phyloP scores from a whole-genome alignment of 2,329 filamentous ascomycete species.

The Pochonia chlamydosporia region DNA sequence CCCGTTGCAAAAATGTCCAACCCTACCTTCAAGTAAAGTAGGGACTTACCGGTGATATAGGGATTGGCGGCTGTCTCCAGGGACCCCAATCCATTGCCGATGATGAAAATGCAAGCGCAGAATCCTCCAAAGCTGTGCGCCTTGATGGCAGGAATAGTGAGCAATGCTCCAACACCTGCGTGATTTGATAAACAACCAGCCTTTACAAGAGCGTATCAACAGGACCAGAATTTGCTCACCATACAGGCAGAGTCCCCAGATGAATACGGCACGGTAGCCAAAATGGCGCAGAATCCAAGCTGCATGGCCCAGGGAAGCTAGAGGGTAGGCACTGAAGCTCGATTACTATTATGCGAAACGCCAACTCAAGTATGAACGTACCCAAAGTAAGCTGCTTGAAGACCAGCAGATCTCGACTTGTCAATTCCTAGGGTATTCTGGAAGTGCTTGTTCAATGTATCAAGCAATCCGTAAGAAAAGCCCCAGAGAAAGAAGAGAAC shows the following conservation, averaged over 20 bases:
- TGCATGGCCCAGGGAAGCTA: slow-evolving; percentile 61
- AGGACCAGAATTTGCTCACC: slow-evolving; percentile 33
- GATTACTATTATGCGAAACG: slow-evolving; percentile 26
- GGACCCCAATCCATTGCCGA: slow-evolving; percentile 66
- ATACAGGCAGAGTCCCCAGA: slow-evolving; percentile 62
- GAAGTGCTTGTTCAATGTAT: slow-evolving; percentile 47
- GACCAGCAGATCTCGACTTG: slow-evolving; percentile 37
- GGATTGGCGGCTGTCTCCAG: slow-evolving; percentile 76
- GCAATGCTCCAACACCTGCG: slow-evolving; percentile 39
- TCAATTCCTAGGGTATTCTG: slow-evolving; percentile 39
- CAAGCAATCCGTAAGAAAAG: slow-evolving; percentile 39
- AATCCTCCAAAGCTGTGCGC: slow-evolving; percentile 67
- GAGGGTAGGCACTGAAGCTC: slow-evolving; percentile 54
- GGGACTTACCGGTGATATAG: slow-evolving; percentile 50
- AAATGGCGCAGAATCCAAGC: slow-evolving; percentile 58
- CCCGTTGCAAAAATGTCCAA: not conserved
- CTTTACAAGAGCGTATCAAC: not conserved
- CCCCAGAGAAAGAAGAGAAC: slow-evolving; percentile 42
- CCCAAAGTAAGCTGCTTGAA: slow-evolving; percentile 51
- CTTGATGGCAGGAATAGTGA: slow-evolving; percentile 51
- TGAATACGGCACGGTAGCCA: slow-evolving; percentile 63
- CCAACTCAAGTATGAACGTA: slow-evolving; percentile 27
- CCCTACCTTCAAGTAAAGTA: not conserved
- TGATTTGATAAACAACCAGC: not conserved
- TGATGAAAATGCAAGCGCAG: slow-evolving; percentile 66